These are phyloP conservation scores for Talaromyces ruber DNA, from an alignment of 495 filamentous ascomycete genomes.

Conservation along the genomic window DNA sequence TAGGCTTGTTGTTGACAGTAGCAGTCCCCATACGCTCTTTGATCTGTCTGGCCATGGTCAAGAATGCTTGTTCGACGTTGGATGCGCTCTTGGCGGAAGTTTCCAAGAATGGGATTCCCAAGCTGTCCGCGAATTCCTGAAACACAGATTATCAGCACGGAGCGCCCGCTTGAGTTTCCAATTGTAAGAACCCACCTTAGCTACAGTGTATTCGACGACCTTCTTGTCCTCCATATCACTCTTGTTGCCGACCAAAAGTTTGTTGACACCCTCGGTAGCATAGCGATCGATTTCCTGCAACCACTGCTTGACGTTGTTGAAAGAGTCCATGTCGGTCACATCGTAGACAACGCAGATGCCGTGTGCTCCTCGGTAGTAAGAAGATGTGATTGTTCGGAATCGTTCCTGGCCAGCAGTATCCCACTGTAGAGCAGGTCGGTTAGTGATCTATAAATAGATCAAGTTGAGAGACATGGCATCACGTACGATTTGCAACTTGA, in stretches of 20 bases:
- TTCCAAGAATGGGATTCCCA: constrained; percentile 98
- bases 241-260: constrained; percentile 98
- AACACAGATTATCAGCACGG: constrained; percentile 11
- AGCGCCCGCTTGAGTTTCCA: neutral
- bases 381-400: constrained; percentile 98
- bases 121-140: constrained; percentile 97
- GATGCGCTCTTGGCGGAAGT: constrained; percentile 99
- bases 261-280: constrained; percentile 98
- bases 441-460: constrained; percentile 5
- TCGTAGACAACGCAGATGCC: constrained; percentile 99
- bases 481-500: constrained; percentile 97
- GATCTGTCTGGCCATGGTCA: constrained; percentile 99
- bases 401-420: constrained; percentile 98
- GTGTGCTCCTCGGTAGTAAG: constrained; percentile 97
- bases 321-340: constrained; percentile 99
- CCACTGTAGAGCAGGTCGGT: constrained; percentile 53
- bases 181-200: constrained; percentile 61
- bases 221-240: constrained; percentile 99
- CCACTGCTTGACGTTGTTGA: constrained; percentile 99
- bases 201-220: constrained; percentile 98
- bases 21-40: constrained; percentile 99
- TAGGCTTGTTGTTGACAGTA: constrained; percentile 96
- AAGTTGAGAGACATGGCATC: neutral
- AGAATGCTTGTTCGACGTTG: constrained; percentile 98
- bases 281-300: constrained; percentile 99